Conservation (phyloP, 1,139 yeast genomes). For the Hyphopichia pseudoburtonii region DNA sequence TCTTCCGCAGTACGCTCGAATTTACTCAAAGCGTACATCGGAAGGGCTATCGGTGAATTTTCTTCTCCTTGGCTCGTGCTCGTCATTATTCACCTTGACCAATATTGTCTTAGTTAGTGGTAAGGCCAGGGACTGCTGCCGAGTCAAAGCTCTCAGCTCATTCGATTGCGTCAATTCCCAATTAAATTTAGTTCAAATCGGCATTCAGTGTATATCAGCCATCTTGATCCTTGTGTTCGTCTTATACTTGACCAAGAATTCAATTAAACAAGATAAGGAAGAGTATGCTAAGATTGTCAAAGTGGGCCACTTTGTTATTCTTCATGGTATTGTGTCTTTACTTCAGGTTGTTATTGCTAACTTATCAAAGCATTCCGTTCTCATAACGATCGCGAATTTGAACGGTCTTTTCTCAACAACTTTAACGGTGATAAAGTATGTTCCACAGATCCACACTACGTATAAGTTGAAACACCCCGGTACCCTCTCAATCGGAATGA, state of each 20-base stretch:
- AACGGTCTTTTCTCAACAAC: constrained; percentile 64
- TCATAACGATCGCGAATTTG: constrained; percentile 50
- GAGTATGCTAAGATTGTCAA: constrained; percentile 45
- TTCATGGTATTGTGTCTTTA: constrained; percentile 37
- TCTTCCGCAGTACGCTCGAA: constrained; percentile 71
- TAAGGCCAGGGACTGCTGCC: constrained; percentile 55
- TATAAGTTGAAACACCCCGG: constrained; percentile 73
- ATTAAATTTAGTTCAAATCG: constrained; percentile 68
- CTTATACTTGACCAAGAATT: constrained; percentile 43
- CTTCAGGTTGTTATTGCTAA: constrained; percentile 33
- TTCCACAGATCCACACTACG: constrained; percentile 80
- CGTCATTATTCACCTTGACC: constrained; percentile 68
- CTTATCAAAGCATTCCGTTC: constrained; percentile 16
- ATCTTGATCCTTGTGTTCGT: constrained; percentile 58
- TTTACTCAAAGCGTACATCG: constrained; percentile 58
- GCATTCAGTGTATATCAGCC: constrained; percentile 67
- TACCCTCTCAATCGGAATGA: constrained; percentile 75
- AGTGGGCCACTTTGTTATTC: constrained; percentile 40
- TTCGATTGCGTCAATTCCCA: constrained; percentile 73
- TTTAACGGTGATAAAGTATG: constrained; percentile 68
- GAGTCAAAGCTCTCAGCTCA: constrained; percentile 32
- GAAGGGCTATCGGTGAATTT: constrained; percentile 81
- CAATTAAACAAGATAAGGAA: constrained; percentile 44
- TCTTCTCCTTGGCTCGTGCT: constrained; percentile 68
- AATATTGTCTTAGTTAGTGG: constrained; percentile 65